Evolutionary conservation across 495 filamentous ascomycete species (phyloP).

Genomic region (Xylaria intraflava): DNA sequence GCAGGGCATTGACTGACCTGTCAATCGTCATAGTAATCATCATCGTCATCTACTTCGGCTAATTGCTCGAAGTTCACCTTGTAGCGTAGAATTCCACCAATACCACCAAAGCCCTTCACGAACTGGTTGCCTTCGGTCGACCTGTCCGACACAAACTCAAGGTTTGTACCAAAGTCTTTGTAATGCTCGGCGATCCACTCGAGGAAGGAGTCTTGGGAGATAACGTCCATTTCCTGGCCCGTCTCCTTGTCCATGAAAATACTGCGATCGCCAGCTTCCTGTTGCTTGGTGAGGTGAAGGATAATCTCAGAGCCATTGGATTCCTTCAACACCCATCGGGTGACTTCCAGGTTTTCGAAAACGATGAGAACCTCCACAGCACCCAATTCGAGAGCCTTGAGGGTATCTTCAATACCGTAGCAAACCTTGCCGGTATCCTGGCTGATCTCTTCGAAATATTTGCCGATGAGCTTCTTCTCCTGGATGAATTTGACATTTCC

Average conservation of each 20-base stretch:
- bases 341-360: constrained; percentile 95
- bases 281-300: constrained; percentile 80
- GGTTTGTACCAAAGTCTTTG: constrained; percentile 91
- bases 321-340: constrained; percentile 80
- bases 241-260: constrained; percentile 92
- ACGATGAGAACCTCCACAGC: constrained; percentile 92
- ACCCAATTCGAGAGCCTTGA: constrained; percentile 94
- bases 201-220: constrained; percentile 80
- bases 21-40: constrained; percentile 95
- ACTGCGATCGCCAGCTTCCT: constrained; percentile 67
- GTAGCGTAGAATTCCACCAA: constrained; percentile 94
- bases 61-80: constrained; percentile 99
- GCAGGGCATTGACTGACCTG: constrained; percentile 14
- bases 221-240: constrained; percentile 91
- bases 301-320: constrained; percentile 62
- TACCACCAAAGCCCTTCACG: constrained; percentile 98
- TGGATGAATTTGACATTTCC: constrained; percentile 99
- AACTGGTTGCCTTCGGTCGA: constrained; percentile 98
- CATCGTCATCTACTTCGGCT: constrained; percentile 88
- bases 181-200: constrained; percentile 98
- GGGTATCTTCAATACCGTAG: constrained; percentile 95
- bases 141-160: constrained; percentile 96
- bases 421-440: constrained; percentile 93
- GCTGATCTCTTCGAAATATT: constrained; percentile 97
- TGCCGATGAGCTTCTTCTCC: constrained; percentile 98